Conservation (phyloP, 352 stramenopile species). For the Phytophthora litchii region DNA sequence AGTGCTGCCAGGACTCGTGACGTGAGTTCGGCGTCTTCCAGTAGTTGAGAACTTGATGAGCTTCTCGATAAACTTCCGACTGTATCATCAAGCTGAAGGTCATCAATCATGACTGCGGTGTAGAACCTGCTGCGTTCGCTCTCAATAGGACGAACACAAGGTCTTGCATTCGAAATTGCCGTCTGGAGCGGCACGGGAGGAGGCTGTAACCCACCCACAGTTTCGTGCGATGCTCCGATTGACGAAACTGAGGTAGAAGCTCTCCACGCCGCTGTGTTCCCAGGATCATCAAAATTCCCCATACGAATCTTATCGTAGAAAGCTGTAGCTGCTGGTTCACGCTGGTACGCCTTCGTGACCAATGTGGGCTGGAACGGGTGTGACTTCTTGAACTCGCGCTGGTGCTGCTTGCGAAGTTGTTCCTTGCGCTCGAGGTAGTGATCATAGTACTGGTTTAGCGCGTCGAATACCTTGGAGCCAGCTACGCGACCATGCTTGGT, state of each 20-base stretch:
- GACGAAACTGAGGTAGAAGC: slow-evolving; percentile 16
- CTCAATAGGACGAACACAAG: slow-evolving; percentile 69
- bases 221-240: slow-evolving; percentile 1
- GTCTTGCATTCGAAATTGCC: slow-evolving; percentile 54
- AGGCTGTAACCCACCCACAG: slow-evolving; percentile 9
- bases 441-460: slow-evolving; percentile 76
- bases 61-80: slow-evolving; percentile 38
- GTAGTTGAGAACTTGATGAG: slow-evolving; percentile 38
- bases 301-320: slow-evolving; percentile 68
- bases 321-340: slow-evolving; percentile 35
- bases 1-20: slow-evolving; percentile 61
- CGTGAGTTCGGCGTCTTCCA: slow-evolving; percentile 65
- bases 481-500: slow-evolving; percentile 65
- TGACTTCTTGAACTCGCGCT: slow-evolving; percentile 59
- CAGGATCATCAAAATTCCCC: slow-evolving; percentile 22
- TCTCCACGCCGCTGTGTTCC: slow-evolving; percentile 3
- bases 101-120: slow-evolving; percentile 1
- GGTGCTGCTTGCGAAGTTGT: slow-evolving; percentile 54
- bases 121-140: slow-evolving; percentile 27
- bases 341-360: slow-evolving; percentile 50
- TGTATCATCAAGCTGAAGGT: slow-evolving; percentile 8
- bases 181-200: slow-evolving; percentile 45
- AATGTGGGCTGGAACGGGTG: slow-evolving; percentile 74
- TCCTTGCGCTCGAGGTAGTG: slow-evolving; percentile 70
- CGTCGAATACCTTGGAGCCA: slow-evolving; percentile 67